A percentile compares a stretch with the other conserved stretches of the same genome.
These are phyloP conservation scores for Sphaerobolus stellatus DNA, from an alignment of 1,284 basidiomycete genomes.

Conservation along the genomic window DNA sequence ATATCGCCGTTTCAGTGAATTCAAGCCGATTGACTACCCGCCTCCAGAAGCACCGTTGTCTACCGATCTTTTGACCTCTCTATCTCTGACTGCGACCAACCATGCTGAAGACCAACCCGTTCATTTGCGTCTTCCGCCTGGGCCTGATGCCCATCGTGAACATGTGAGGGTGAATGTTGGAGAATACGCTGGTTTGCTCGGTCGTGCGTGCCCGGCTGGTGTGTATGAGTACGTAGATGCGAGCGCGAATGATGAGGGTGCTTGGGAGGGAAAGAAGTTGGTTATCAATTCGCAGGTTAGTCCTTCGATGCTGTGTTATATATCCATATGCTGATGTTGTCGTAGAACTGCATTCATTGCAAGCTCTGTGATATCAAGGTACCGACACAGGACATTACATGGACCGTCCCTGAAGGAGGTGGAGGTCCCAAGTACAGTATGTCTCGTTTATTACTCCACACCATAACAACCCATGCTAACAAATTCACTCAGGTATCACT, in stretches of 20 bases:
- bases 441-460: slow-evolving; percentile 22
- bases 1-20: slow-evolving; percentile 41
- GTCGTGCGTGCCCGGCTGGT: slow-evolving; percentile 89
- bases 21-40: slow-evolving; percentile 88
- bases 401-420: slow-evolving; percentile 92
- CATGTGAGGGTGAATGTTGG: slow-evolving; percentile 81
- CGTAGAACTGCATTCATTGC: slow-evolving; percentile 86
- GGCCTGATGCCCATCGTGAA: slow-evolving; percentile 47
- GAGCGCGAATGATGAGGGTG: slow-evolving; percentile 51
- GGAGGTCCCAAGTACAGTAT: slow-evolving; percentile 92
- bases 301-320: slow-evolving; percentile 4
- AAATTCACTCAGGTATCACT: no score
- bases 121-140: slow-evolving; percentile 70
- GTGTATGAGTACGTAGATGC: slow-evolving; percentile 96
- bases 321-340: neutral
- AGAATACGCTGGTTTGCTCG: slow-evolving; percentile 85
- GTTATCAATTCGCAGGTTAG: slow-evolving; percentile 93
- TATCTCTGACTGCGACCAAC: slow-evolving; percentile 92
- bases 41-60: slow-evolving; percentile 88
- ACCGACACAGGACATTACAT: slow-evolving; percentile 90
- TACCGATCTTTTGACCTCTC: slow-evolving; percentile 91
- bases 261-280: slow-evolving; percentile 81
- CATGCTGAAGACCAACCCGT: slow-evolving; percentile 95
- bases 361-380: slow-evolving; percentile 94
- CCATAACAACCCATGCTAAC: no score